These are phyloP conservation scores for Betula pendula DNA, from an alignment of 306 rosid species.

Conservation along the genomic window DNA sequence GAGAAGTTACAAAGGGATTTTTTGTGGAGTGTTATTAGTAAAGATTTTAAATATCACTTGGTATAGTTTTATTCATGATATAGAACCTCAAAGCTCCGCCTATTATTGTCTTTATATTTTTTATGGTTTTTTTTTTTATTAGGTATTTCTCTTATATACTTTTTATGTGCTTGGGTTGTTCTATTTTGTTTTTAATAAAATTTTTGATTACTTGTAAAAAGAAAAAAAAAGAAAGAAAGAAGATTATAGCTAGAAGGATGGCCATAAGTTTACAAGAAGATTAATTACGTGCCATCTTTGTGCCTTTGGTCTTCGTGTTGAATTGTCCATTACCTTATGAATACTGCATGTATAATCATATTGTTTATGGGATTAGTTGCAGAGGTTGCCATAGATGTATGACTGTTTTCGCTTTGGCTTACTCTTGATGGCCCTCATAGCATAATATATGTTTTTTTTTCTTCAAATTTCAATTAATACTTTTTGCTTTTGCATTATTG, in stretches of 20 bases:
- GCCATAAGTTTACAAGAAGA: not conserved
- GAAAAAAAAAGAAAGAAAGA: too few species aligned
- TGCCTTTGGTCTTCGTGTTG: not conserved
- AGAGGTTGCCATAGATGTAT: not conserved
- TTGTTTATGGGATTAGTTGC: not conserved
- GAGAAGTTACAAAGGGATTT: too few species aligned
- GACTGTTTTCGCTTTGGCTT: not conserved
- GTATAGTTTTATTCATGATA: too few species aligned
- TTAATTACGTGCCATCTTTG: not conserved
- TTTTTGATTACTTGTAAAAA: too few species aligned
- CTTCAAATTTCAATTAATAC: not conserved
- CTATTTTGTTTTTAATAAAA: too few species aligned
- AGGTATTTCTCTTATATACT: too few species aligned
- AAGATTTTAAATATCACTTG: too few species aligned
- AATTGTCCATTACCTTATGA: not conserved
- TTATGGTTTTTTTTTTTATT: too few species aligned
- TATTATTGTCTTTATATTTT: too few species aligned
- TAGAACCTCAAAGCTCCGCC: too few species aligned
- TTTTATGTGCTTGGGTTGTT: too few species aligned
- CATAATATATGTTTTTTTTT: not conserved
- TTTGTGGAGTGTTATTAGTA: too few species aligned
- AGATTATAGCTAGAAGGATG: not conserved
- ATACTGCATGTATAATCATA: not conserved
- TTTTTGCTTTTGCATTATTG: not conserved
- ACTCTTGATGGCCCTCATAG: not conserved